Evolutionary conservation across 768 basidiomycete genomes (phyloP).

Genomic region (Kwoniella dendrophila): DNA sequence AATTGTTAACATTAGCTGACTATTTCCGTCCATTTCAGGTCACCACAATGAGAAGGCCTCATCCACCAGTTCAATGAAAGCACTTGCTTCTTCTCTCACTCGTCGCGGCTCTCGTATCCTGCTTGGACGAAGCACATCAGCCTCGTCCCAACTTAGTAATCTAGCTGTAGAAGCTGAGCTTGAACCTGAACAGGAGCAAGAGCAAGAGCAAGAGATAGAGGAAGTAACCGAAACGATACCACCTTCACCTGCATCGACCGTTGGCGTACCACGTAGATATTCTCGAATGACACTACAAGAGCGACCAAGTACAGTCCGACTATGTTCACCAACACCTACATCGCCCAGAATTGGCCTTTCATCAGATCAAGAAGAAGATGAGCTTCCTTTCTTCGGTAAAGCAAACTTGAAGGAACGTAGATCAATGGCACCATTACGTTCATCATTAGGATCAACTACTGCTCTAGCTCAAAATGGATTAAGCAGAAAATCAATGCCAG

Average conservation of each 20-base stretch:
- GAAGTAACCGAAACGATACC: constrained; percentile 21
- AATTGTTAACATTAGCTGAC: not conserved
- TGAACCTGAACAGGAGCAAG: not conserved
- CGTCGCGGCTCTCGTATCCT: constrained; percentile 27
- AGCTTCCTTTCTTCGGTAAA: constrained; percentile 38
- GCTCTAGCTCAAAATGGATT: constrained; percentile 8
- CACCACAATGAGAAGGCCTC: constrained; percentile 11
- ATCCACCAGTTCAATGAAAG: constrained; percentile 25
- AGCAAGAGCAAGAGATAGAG: constrained; percentile 12
- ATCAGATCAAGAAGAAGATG: constrained; percentile 28
- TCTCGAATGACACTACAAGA: constrained; percentile 36
- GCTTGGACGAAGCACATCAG: constrained; percentile 24
- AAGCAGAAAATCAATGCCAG: constrained; percentile 43
- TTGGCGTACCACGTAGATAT: constrained; percentile 47
- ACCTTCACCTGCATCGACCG: constrained; percentile 49
- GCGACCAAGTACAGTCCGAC: constrained; percentile 43
- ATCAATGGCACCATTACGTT: constrained; percentile 38
- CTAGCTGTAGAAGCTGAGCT: constrained; percentile 12
- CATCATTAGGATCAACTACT: constrained; percentile 8
- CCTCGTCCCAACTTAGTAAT: constrained; percentile 18
- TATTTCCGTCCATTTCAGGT: constrained; percentile 5
- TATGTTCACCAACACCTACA: constrained; percentile 37
- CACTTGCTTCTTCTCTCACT: constrained; percentile 28
- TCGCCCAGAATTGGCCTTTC: not conserved
- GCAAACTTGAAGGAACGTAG: constrained; percentile 30